Evolutionary conservation across 176 grass and related monocot species (phyloP).

Genomic region (Triticum aestivum): IWGSC_CS_RefSeq_v2.1 NC_057807.1:554027392-554027891

Average conservation of each 20-base stretch:
- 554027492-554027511: neutral
- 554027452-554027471: slow-evolving; percentile 86
- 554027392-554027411: slow-evolving; percentile 48
- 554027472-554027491: neutral
- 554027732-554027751: slow-evolving; percentile 43
- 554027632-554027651: neutral
- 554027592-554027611: neutral
- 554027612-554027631: neutral
- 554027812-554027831: slow-evolving; percentile 88
- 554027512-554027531: neutral
- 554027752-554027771: slow-evolving; percentile 96
- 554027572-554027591: neutral
- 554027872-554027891: neutral
- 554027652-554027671: neutral
- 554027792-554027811: slow-evolving; percentile 95
- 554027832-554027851: neutral
- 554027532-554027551: neutral
- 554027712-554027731: neutral
- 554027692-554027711: neutral
- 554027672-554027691: neutral
- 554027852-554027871: neutral
- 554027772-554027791: slow-evolving; percentile 89
- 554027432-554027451: slow-evolving; percentile 83
- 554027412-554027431: slow-evolving; percentile 98
- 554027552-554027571: neutral